Percentiles rank a stretch among this genome's conserved stretches.
These are phyloP conservation scores for Lepidopterella palustris DNA, from an alignment of 495 filamentous ascomycete species.

Conservation along the genomic window DNA sequence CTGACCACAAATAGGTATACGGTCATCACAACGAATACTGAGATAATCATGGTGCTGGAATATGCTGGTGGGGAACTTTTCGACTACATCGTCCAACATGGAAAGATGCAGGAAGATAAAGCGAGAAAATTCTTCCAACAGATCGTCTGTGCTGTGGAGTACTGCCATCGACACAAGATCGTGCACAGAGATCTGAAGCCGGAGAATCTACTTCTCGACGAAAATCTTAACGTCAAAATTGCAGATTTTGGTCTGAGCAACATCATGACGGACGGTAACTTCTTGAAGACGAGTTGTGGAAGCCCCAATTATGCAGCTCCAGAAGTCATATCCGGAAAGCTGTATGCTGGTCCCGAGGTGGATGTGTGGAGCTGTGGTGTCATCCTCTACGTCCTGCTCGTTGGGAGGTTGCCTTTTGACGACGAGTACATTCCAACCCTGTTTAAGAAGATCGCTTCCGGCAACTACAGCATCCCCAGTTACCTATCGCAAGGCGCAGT, in stretches of 20 bases:
- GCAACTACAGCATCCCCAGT: slow-evolving; percentile 78
- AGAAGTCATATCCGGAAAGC: slow-evolving; percentile 94
- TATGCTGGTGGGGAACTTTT: slow-evolving; percentile 95
- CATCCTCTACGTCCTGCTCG: slow-evolving; percentile 91
- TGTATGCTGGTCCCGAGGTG: slow-evolving; percentile 95
- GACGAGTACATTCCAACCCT: slow-evolving; percentile 89
- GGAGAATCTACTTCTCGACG: slow-evolving; percentile 91
- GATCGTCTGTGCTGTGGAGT: slow-evolving; percentile 98
- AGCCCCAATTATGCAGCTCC: slow-evolving; percentile 97
- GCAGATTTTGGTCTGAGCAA: slow-evolving; percentile 98
- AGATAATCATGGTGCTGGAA: slow-evolving; percentile 99
- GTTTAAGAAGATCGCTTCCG: slow-evolving; percentile 84
- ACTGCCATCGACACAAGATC: slow-evolving; percentile 98
- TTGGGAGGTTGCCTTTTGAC: slow-evolving; percentile 89
- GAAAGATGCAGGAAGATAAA: slow-evolving; percentile 79
- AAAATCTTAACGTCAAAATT: slow-evolving; percentile 94
- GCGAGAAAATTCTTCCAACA: slow-evolving; percentile 97
- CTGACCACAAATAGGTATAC: slow-evolving; percentile 59
- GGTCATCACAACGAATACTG: slow-evolving; percentile 83
- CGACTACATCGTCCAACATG: slow-evolving; percentile 90
- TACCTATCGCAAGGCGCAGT: slow-evolving; percentile 85
- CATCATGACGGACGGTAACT: slow-evolving; percentile 99
- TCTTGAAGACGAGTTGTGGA: slow-evolving; percentile 96
- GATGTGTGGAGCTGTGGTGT: slow-evolving; percentile 99
- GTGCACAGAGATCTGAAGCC: slow-evolving; percentile 97